Evolutionary conservation across 768 basidiomycete species (phyloP).

Genomic region (Suillus subalutaceus): DNA sequence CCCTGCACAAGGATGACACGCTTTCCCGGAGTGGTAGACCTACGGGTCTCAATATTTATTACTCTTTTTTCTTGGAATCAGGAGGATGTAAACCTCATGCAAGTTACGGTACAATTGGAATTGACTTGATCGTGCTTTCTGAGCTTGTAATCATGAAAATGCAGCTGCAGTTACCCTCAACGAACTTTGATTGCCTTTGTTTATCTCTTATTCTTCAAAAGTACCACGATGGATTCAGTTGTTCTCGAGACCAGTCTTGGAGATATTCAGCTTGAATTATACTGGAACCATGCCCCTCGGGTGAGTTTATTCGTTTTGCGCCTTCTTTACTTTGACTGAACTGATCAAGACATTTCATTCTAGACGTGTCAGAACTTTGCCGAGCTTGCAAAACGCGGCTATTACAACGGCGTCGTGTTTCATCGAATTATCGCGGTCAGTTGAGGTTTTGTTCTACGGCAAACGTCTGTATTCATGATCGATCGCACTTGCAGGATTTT

Average conservation of each 20-base stretch:
- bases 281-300: constrained; percentile 89
- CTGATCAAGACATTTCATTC: constrained; percentile 19
- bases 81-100: neutral
- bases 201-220: neutral
- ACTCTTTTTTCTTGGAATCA: neutral
- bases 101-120: too few relatives aligned
- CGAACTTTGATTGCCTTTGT: neutral
- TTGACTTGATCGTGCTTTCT: neutral
- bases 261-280: constrained; percentile 88
- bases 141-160: neutral
- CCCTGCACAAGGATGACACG: constrained; percentile 99
- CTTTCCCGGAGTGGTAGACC: constrained; percentile 89
- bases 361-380: constrained; percentile 96
- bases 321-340: constrained; percentile 16
- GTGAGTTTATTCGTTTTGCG: constrained; percentile 29
- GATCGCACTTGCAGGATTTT: constrained; percentile 65
- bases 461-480: neutral
- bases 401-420: constrained; percentile 89
- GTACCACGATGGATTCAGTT: constrained; percentile 49
- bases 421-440: constrained; percentile 89
- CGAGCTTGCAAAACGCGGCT: constrained; percentile 87
- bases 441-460: constrained; percentile 6
- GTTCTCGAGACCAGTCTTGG: constrained; percentile 83
- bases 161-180: too few relatives aligned
- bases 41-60: constrained; percentile 48